Percentiles rank a stretch among this genome's conserved stretches.
Conservation (phyloP, 129 eudicot species). For the Scalesia atractyloides region DNA sequence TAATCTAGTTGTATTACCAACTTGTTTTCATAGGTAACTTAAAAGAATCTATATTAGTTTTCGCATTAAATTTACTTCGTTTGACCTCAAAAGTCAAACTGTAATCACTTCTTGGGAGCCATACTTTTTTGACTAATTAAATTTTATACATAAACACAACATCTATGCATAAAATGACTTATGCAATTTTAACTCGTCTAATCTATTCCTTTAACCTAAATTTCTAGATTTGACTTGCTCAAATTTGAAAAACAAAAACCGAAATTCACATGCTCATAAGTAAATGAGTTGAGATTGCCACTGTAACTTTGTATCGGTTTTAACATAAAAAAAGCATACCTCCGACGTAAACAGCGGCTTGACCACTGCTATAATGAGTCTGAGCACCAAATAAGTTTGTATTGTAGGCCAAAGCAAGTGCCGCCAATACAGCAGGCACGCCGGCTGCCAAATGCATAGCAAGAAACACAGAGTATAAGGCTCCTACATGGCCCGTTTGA, state of each 20-base stretch:
- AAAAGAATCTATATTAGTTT: background rate
- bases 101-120: background rate
- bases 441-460: constrained; percentile 92
- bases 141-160: too few relatives aligned
- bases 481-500: constrained; percentile 96
- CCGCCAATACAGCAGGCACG: constrained; percentile 80
- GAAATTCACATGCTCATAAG: background rate
- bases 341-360: constrained; percentile 94
- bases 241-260: background rate
- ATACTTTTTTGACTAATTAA: too few relatives aligned
- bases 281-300: background rate
- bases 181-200: background rate
- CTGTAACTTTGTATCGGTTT: background rate
- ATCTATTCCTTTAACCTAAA: background rate
- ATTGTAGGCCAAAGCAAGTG: constrained; percentile 75
- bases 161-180: too few relatives aligned
- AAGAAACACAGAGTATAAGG: constrained; percentile 83
- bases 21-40: background rate
- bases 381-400: constrained; percentile 85
- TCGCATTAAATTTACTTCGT: background rate
- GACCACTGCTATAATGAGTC: constrained; percentile 95
- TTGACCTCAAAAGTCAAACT: constrained; percentile 25
- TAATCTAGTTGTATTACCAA: background rate
- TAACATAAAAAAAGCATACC: constrained; percentile 44
- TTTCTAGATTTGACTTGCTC: background rate